A percentile compares a stretch with the other conserved stretches of the same genome.
phyloP scores from a whole-genome alignment of 2,329 filamentous ascomycete species.

The Ustulina deusta region DNA sequence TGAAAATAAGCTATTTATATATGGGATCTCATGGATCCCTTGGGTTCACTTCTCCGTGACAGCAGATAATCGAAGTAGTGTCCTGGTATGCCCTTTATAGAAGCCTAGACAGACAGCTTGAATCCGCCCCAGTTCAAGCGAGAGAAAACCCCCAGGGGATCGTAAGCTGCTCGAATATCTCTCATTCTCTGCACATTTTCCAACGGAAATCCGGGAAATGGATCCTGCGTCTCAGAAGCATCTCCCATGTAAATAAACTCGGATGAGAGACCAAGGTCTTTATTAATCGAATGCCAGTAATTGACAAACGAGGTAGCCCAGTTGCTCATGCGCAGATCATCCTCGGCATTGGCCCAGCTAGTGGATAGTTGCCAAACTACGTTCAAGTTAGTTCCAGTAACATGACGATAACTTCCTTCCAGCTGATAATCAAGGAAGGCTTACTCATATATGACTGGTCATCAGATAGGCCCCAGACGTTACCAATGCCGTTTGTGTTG shows the following conservation, averaged over 20 bases:
- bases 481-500: slow-evolving; percentile 54
- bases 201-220: slow-evolving; percentile 49
- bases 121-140: slow-evolving; percentile 54
- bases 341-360: slow-evolving; percentile 52
- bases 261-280: slow-evolving; percentile 41
- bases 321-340: slow-evolving; percentile 53
- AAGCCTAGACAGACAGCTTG: no score
- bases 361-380: slow-evolving; percentile 56
- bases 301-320: slow-evolving; percentile 51
- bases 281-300: slow-evolving; percentile 50
- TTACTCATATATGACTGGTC: slow-evolving; percentile 50
- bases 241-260: slow-evolving; percentile 56
- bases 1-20: no score
- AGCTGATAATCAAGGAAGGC: slow-evolving; percentile 13
- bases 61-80: no score
- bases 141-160: slow-evolving; percentile 50
- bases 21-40: no score
- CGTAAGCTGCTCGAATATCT: slow-evolving; percentile 49
- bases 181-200: slow-evolving; percentile 53
- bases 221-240: slow-evolving; percentile 54
- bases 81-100: no score
- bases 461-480: slow-evolving; percentile 54
- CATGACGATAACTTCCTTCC: neutral
- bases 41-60: no score
- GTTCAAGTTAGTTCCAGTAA: neutral